These are phyloP conservation scores for Omphalotus olearius DNA, from an alignment of 1,284 basidiomycete genomes.

Conservation along the genomic window DNA sequence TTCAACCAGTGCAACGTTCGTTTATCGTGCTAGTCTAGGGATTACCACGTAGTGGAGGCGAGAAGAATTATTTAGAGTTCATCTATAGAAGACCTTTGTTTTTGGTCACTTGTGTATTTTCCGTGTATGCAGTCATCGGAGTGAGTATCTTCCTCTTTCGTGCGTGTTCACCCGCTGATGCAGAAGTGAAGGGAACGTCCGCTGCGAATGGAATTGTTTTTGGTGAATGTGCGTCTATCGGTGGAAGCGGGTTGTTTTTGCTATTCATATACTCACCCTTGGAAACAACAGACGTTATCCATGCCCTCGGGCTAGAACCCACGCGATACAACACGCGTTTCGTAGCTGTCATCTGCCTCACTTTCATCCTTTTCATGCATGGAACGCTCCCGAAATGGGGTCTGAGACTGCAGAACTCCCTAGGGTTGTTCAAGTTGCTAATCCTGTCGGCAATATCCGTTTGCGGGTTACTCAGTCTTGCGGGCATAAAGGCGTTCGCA, in stretches of 20 bases:
- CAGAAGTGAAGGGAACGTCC: conserved; percentile 41
- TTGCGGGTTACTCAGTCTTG: conserved; percentile 57
- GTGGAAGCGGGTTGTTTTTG: too few species aligned
- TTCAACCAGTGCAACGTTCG: background rate
- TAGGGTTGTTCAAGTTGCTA: conserved; percentile 63
- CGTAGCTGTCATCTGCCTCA: conserved; percentile 51
- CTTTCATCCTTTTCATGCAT: conserved; percentile 56
- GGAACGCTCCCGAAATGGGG: conserved; percentile 53
- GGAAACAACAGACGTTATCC: conserved; percentile 42
- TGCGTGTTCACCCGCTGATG: conserved; percentile 19
- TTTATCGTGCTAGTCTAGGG: conserved; percentile 33
- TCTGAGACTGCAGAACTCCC: conserved; percentile 58
- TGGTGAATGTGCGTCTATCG: conserved; percentile 50
- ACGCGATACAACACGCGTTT: conserved; percentile 45
- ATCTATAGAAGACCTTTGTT: conserved; percentile 62
- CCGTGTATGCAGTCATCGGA: conserved; percentile 56
- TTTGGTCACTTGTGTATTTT: conserved; percentile 56
- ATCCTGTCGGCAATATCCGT: conserved; percentile 53
- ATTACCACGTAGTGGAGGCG: conserved; percentile 66
- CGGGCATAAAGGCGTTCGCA: conserved; percentile 41
- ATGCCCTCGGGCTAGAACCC: conserved; percentile 40
- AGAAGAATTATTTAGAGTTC: conserved; percentile 75
- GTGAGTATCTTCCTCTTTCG: conserved; percentile 31
- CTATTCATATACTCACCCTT: background rate
- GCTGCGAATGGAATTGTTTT: conserved; percentile 58